phyloP scores from a whole-genome alignment of 192 early-diverging fungal genomes.

The Coemansia pectinata region DNA sequence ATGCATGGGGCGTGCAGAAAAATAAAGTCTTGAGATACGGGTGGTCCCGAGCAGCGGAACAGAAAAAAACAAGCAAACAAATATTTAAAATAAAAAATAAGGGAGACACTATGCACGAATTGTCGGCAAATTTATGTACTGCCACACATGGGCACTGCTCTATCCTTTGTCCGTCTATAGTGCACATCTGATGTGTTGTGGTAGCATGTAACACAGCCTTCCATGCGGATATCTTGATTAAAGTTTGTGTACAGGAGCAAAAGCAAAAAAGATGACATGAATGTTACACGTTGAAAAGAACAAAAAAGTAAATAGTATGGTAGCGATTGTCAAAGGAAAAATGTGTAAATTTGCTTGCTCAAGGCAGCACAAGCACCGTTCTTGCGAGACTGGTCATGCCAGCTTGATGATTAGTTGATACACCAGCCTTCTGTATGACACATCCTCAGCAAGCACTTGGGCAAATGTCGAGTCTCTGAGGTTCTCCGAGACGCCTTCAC shows the following conservation, averaged over 20 bases:
- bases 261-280: neutral
- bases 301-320: neutral
- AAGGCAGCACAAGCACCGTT: neutral
- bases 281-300: slow-evolving; percentile 5
- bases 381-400: slow-evolving; percentile 11
- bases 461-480: slow-evolving; percentile 87
- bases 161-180: neutral
- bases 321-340: neutral
- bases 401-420: slow-evolving; percentile 60
- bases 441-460: slow-evolving; percentile 82
- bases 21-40: neutral
- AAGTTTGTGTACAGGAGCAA: neutral
- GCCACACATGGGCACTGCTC: neutral
- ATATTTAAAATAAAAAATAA: neutral
- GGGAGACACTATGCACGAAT: neutral
- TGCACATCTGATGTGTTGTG: neutral
- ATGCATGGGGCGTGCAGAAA: neutral
- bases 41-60: neutral
- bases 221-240: no score
- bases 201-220: no score
- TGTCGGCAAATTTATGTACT: neutral
- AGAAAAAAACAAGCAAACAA: neutral
- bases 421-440: slow-evolving; percentile 83
- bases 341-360: neutral
- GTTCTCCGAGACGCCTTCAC: slow-evolving; percentile 87